phyloP scores from a whole-genome alignment of 495 filamentous ascomycete species.

The Aspergillus diversus region DNA sequence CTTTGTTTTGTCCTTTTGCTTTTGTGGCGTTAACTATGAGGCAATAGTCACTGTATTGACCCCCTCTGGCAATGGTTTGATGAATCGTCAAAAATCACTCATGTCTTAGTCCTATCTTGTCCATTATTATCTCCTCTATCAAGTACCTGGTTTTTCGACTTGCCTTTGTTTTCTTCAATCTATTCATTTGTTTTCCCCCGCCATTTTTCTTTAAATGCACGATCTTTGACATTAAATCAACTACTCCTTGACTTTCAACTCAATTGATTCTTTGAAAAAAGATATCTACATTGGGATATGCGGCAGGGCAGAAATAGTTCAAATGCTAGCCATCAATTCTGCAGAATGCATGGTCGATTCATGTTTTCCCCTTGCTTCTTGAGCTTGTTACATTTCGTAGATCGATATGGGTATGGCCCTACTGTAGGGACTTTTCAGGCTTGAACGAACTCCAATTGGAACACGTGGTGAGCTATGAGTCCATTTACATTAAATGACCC shows the following conservation, averaged over 20 bases:
- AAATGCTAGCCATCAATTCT: conserved; percentile 3
- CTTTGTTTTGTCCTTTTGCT: conserved; percentile 10
- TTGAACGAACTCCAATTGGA: no score
- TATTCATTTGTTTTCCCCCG: conserved; percentile 1
- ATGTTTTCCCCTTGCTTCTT: neutral
- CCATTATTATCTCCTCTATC: conserved; percentile 14
- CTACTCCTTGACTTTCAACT: neutral
- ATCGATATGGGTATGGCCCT: neutral
- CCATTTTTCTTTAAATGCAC: neutral
- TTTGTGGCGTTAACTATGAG: conserved; percentile 25
- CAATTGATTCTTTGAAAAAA: neutral
- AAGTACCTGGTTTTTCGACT: conserved; percentile 11
- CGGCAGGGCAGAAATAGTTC: conserved; percentile 1
- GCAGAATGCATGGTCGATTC: neutral
- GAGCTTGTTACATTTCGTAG: neutral
- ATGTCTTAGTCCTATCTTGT: conserved; percentile 17
- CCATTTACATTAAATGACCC: no score
- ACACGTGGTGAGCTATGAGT: no score
- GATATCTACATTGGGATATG: conserved; percentile 8
- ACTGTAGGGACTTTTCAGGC: no score
- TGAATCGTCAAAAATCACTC: conserved; percentile 28
- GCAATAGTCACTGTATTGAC: conserved; percentile 17
- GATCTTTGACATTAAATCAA: neutral
- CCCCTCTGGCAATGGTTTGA: conserved; percentile 25
- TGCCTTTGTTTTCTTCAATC: neutral